phyloP scores from a whole-genome alignment of 2,329 filamentous ascomycete genomes.

The Talaromyces albobiverticillius region DNA sequence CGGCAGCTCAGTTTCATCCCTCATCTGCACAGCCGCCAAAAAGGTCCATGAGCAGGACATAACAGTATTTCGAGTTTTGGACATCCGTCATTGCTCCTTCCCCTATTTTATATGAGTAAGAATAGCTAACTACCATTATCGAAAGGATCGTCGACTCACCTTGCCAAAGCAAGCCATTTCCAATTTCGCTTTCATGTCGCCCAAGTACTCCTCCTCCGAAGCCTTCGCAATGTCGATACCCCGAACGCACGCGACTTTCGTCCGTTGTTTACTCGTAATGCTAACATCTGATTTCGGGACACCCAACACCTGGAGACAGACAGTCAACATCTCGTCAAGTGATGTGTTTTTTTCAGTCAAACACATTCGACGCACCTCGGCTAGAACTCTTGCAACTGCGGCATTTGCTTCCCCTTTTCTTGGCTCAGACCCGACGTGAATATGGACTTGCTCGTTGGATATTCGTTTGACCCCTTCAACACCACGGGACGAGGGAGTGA shows the following conservation, averaged over 20 bases:
- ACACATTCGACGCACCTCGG: slow-evolving; percentile 46
- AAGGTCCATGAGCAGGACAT: too few relatives aligned
- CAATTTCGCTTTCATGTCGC: slow-evolving; percentile 14
- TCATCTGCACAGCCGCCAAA: too few relatives aligned
- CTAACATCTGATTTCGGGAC: slow-evolving; percentile 63
- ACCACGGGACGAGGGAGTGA: slow-evolving; percentile 62
- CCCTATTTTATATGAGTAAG: not conserved
- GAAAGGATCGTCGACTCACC: not conserved
- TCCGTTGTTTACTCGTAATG: slow-evolving; percentile 60
- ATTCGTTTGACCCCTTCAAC: slow-evolving; percentile 61
- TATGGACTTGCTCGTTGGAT: slow-evolving; percentile 56
- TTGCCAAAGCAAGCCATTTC: not conserved
- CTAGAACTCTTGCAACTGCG: slow-evolving; percentile 62
- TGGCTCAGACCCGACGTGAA: slow-evolving; percentile 65
- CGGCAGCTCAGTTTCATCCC: too few relatives aligned
- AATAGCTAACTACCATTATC: not conserved
- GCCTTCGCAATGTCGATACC: slow-evolving; percentile 28
- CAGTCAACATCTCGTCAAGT: not conserved
- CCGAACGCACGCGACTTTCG: slow-evolving; percentile 56
- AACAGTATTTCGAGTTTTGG: too few relatives aligned
- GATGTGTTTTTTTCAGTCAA: not conserved
- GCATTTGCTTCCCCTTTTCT: slow-evolving; percentile 68
- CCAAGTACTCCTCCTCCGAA: slow-evolving; percentile 30
- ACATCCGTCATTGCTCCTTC: too few relatives aligned
- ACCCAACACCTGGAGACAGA: slow-evolving; percentile 48